Conservation (phyloP, 2,329 filamentous ascomycete genomes). For the Whalleya microplaca region DNA sequence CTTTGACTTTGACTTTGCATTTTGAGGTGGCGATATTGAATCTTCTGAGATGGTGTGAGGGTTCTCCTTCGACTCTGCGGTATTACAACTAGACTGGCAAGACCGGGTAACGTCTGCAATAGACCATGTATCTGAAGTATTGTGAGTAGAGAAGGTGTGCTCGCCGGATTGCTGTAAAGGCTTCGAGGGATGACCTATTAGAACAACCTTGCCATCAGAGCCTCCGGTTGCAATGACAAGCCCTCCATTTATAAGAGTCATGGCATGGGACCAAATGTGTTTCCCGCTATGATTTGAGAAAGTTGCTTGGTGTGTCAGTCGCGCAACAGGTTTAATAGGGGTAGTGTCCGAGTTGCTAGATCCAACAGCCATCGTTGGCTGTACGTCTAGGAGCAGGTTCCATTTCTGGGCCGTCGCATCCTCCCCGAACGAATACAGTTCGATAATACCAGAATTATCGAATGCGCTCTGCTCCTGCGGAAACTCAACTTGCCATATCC, state of each 20-base stretch:
- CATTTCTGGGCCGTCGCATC: constrained; percentile 79
- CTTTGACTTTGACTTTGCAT: constrained; percentile 43
- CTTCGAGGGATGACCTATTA: constrained; percentile 40
- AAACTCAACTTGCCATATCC: constrained; percentile 88
- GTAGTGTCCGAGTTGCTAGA: neutral
- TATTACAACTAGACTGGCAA: constrained; percentile 13
- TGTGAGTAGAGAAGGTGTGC: neutral
- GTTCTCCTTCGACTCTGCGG: constrained; percentile 26
- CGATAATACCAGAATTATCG: constrained; percentile 38
- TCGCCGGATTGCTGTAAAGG: neutral
- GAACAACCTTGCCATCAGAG: constrained; percentile 73
- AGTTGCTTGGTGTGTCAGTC: constrained; percentile 56
- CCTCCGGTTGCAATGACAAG: constrained; percentile 72
- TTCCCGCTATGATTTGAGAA: constrained; percentile 78
- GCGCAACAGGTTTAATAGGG: constrained; percentile 20
- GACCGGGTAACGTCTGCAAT: constrained; percentile 25
- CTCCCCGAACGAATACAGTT: constrained; percentile 80
- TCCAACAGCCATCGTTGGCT: constrained; percentile 10
- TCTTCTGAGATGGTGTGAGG: constrained; percentile 1
- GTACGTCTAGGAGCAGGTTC: constrained; percentile 53
- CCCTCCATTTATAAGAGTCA: constrained; percentile 36
- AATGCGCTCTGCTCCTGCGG: constrained; percentile 38
- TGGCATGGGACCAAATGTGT: constrained; percentile 81
- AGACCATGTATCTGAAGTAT: constrained; percentile 18
- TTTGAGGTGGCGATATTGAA: constrained; percentile 8